Evolutionary conservation across 2,329 filamentous ascomycete species (phyloP).

Genomic region (Xylaria hypoxylon): DNA sequence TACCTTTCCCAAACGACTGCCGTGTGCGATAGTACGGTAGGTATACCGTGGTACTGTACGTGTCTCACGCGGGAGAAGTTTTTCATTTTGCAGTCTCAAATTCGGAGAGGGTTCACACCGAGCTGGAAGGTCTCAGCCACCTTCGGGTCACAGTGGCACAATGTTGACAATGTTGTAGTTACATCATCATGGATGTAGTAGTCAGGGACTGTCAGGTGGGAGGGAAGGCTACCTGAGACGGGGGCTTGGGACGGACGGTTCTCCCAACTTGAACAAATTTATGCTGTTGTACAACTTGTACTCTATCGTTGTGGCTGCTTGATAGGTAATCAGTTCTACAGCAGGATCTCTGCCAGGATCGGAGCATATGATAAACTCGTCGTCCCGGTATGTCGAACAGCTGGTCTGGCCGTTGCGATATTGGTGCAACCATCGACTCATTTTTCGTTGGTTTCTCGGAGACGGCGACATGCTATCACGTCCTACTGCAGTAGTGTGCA

Average conservation of each 20-base stretch:
- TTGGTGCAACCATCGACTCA: conserved; percentile 15
- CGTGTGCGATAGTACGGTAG: neutral
- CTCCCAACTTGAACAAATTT: neutral
- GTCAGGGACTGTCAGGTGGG: conserved; percentile 1
- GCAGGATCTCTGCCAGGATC: neutral
- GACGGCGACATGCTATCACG: conserved; percentile 10
- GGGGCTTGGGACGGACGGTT: neutral
- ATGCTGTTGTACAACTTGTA: neutral
- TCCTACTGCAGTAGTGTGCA: neutral
- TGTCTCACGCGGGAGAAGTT: neutral
- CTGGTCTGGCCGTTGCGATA: conserved; percentile 25
- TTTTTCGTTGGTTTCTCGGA: conserved; percentile 13
- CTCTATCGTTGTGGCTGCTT: conserved; percentile 17
- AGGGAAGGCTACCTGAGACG: neutral
- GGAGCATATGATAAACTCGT: neutral
- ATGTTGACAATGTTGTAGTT: conserved; percentile 1
- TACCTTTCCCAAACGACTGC: neutral
- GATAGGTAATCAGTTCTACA: conserved; percentile 13
- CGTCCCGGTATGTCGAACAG: neutral
- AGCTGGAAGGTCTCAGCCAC: conserved; percentile 29
- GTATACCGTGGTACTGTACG: neutral
- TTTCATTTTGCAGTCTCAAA: neutral
- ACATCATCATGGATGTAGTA: neutral
- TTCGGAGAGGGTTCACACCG: conserved; percentile 8
- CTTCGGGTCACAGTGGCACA: conserved; percentile 23